Evolutionary conservation across 2,329 filamentous ascomycete genomes (phyloP).

Genomic region (Fusarium pininemorale): DNA sequence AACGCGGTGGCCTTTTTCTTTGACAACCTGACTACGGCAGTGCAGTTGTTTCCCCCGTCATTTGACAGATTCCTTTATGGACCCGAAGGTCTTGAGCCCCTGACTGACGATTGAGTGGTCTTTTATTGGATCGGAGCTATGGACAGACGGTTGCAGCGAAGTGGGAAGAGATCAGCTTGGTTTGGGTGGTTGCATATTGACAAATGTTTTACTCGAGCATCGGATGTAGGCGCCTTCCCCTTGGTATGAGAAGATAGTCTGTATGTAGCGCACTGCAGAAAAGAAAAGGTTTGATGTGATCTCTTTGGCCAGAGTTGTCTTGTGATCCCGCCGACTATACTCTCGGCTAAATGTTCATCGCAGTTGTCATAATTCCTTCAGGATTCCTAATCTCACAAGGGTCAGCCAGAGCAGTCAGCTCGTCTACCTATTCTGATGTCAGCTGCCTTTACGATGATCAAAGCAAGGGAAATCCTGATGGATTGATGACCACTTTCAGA

Average conservation of each 20-base stretch:
- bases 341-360: neutral
- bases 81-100: neutral
- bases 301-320: fast-evolving
- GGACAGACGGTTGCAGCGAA: fast-evolving
- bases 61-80: neutral
- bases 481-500: neutral
- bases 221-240: fast-evolving
- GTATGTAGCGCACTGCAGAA: neutral
- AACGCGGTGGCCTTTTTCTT: neutral
- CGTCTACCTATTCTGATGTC: too few relatives aligned
- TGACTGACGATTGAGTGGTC: fast-evolving
- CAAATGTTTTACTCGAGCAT: fast-evolving
- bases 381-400: neutral
- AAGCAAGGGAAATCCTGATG: neutral
- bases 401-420: too few relatives aligned
- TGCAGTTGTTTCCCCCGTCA: neutral
- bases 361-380: too few relatives aligned
- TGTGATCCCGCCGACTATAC: fast-evolving
- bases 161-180: fast-evolving
- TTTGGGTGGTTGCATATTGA: fast-evolving
- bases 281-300: fast-evolving
- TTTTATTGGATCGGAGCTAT: fast-evolving
- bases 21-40: fast-evolving
- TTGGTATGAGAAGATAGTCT: neutral
- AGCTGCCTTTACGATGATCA: neutral